A percentile compares a stretch with the other conserved stretches of the same genome.
Evolutionary conservation across 2,329 filamentous ascomycete species (phyloP).

Genomic region (Orbilia ellipsospora): DNA sequence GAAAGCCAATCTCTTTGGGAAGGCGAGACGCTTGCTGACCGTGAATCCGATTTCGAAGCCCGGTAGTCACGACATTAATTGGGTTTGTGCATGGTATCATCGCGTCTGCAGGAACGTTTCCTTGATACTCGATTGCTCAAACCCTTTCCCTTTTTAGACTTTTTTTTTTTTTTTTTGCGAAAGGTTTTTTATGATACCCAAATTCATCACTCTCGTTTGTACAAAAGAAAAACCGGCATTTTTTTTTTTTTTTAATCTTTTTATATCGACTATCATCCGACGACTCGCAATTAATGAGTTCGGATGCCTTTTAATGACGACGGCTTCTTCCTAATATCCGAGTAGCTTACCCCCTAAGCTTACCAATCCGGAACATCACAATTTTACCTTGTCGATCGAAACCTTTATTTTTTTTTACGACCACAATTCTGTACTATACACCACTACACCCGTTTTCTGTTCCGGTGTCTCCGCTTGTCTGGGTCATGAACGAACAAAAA

Average conservation of each 20-base stretch:
- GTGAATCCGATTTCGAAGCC: slow-evolving; percentile 43
- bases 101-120: slow-evolving; percentile 30
- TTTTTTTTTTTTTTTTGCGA: slow-evolving; percentile 40
- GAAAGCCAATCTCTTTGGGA: slow-evolving; percentile 60
- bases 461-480: slow-evolving; percentile 54
- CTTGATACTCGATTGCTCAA: background rate
- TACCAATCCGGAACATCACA: slow-evolving; percentile 10
- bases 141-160: slow-evolving; percentile 27
- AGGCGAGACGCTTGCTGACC: slow-evolving; percentile 47
- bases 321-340: slow-evolving; percentile 24
- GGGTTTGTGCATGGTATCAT: slow-evolving; percentile 9
- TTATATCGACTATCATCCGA: slow-evolving; percentile 35
- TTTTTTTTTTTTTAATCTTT: slow-evolving; percentile 25
- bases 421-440: slow-evolving; percentile 50
- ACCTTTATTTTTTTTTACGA: slow-evolving; percentile 44
- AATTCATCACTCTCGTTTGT: slow-evolving; percentile 55
- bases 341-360: slow-evolving; percentile 21
- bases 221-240: slow-evolving; percentile 53
- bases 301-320: slow-evolving; percentile 53
- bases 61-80: slow-evolving; percentile 23
- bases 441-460: slow-evolving; percentile 39
- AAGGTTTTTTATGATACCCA: slow-evolving; percentile 54
- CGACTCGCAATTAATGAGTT: slow-evolving; percentile 39
- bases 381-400: slow-evolving; percentile 30
- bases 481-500: slow-evolving; percentile 48